Percentiles rank a stretch among this genome's conserved stretches.
Evolutionary conservation across 768 basidiomycete species (phyloP).

Genomic region (Boletus rubescentipes): DNA sequence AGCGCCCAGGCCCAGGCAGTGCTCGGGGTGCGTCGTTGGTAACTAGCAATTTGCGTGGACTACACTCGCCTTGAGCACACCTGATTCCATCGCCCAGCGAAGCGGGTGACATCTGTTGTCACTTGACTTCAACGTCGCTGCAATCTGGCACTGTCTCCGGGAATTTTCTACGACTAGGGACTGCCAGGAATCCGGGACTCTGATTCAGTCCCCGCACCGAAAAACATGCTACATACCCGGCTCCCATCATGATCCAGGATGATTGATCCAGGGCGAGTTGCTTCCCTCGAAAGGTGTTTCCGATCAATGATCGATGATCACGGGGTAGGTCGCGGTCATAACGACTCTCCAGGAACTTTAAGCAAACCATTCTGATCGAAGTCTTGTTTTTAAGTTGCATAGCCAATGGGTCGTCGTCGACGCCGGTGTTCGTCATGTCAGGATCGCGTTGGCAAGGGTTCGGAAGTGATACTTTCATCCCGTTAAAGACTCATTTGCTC

Average conservation of each 20-base stretch:
- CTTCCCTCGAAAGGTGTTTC: not conserved
- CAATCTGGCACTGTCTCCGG: not conserved
- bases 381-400: not conserved
- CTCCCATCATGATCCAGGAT: too few species aligned
- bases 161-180: not conserved
- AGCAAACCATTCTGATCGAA: not conserved
- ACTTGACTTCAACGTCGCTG: not conserved
- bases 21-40: not conserved
- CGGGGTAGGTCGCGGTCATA: not conserved
- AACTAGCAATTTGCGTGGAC: not conserved
- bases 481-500: not conserved
- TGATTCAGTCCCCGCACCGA: not conserved
- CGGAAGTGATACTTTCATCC: not conserved
- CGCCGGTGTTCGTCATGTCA: not conserved
- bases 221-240: too few species aligned
- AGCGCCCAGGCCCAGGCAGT: not conserved
- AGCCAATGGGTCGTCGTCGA: not conserved
- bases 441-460: not conserved
- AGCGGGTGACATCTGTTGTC: not conserved
- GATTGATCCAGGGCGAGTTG: not conserved
- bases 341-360: too few species aligned
- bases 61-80: not conserved
- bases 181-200: too few species aligned
- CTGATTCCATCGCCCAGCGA: not conserved
- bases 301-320: not conserved